Evolutionary conservation across 345 rosid genomes (phyloP).

Genomic region (Alliaria petiolata): DNA sequence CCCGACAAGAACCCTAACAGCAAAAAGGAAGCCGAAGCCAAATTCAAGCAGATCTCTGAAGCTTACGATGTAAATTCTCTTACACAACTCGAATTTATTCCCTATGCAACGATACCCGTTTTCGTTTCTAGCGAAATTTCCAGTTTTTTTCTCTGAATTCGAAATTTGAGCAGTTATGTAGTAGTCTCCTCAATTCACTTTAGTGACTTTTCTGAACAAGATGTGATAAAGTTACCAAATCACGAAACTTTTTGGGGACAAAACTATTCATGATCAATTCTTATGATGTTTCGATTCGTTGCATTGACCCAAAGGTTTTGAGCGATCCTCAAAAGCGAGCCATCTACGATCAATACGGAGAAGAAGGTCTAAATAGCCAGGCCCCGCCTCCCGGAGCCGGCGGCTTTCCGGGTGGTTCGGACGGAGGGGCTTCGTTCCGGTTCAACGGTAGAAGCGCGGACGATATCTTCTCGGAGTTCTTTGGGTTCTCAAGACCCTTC

Average conservation of each 20-base stretch:
- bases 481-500: slow-evolving; percentile 67
- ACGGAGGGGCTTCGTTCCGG: slow-evolving; percentile 49
- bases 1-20: slow-evolving; percentile 85
- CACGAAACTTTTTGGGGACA: not conserved
- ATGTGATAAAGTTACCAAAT: not conserved
- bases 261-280: not conserved
- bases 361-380: slow-evolving; percentile 78
- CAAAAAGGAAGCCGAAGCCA: slow-evolving; percentile 85
- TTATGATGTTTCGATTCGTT: not conserved
- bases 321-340: slow-evolving; percentile 80
- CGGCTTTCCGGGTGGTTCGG: slow-evolving; percentile 43
- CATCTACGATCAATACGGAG: slow-evolving; percentile 86
- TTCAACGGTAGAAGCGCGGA: slow-evolving; percentile 79
- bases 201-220: not conserved
- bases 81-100: not conserved
- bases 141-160: not conserved
- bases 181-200: not conserved
- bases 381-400: slow-evolving; percentile 69
- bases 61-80: slow-evolving; percentile 67
- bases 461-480: slow-evolving; percentile 81
- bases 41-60: slow-evolving; percentile 92
- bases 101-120: not conserved
- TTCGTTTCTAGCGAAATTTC: not conserved
- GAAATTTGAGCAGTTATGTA: not conserved
- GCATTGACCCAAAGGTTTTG: slow-evolving; percentile 46